A percentile compares a stretch with the other conserved stretches of the same genome.
Evolutionary conservation across 805 yeast genomes (phyloP).

Genomic region (Metschnikowia koreensis): DNA sequence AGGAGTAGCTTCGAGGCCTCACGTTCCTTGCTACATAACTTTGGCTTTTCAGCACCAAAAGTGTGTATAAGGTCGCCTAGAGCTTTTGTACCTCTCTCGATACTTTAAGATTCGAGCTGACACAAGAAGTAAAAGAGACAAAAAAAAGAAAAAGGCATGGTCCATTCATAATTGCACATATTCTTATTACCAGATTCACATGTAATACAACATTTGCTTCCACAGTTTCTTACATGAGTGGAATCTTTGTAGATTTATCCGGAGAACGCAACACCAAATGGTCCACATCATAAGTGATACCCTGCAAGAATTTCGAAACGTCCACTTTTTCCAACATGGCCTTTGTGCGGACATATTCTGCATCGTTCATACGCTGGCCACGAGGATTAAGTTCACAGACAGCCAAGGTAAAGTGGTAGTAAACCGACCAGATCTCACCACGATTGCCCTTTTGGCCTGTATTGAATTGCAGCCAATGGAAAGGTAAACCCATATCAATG

Average conservation of each 20-base stretch:
- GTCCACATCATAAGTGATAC: slow-evolving; percentile 3
- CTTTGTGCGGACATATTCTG: neutral
- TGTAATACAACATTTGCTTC: neutral
- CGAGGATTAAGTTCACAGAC: slow-evolving; percentile 15
- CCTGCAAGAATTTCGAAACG: neutral
- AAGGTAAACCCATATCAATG: slow-evolving; percentile 5
- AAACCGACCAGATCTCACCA: neutral
- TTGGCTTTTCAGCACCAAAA: too few species aligned
- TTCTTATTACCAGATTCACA: neutral
- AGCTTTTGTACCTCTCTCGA: too few species aligned
- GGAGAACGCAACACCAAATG: slow-evolving; percentile 1
- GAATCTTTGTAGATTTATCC: neutral
- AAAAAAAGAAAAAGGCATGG: too few species aligned
- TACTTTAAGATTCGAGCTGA: too few species aligned
- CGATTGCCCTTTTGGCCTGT: neutral
- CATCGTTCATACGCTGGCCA: slow-evolving; percentile 2
- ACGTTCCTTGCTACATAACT: too few species aligned
- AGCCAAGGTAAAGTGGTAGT: slow-evolving; percentile 16
- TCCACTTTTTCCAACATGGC: neutral
- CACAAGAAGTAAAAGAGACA: too few species aligned
- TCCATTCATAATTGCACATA: too few species aligned
- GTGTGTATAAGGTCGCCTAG: too few species aligned
- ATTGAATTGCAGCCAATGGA: slow-evolving; percentile 11
- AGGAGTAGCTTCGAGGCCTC: too few species aligned
- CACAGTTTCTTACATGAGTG: neutral